phyloP scores from a whole-genome alignment of 2,329 filamentous ascomycete species.

The Raffaelea ambrosiae region DNA sequence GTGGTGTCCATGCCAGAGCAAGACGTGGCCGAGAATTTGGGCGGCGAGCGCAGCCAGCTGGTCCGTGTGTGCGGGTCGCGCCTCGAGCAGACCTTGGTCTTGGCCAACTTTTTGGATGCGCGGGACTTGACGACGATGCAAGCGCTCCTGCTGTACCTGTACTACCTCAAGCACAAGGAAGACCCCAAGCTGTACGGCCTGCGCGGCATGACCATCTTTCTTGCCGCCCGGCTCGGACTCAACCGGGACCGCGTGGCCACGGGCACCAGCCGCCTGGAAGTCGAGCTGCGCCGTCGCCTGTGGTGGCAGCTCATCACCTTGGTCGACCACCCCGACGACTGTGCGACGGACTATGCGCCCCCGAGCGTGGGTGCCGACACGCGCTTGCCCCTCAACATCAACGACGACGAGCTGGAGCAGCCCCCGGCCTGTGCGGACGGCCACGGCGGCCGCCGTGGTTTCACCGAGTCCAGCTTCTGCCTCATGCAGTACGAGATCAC shows the following conservation, averaged over 20 bases:
- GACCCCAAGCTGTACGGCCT: constrained; percentile 3
- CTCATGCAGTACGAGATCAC: constrained; percentile 31
- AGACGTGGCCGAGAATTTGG: constrained; percentile 36
- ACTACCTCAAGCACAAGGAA: constrained; percentile 5
- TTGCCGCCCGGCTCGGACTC: constrained; percentile 3
- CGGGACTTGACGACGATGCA: constrained; percentile 52
- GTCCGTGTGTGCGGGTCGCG: constrained; percentile 39
- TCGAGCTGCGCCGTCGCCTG: constrained; percentile 2
- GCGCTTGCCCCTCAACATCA: constrained; percentile 44
- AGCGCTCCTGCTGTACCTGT: constrained; percentile 50
- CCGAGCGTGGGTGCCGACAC: constrained; percentile 29
- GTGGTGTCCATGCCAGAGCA: constrained; percentile 50
- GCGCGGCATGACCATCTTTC: constrained; percentile 5
- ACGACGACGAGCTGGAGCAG: constrained; percentile 29
- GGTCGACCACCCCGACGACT: constrained; percentile 6
- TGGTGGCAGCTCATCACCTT: constrained; percentile 6
- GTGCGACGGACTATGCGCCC: constrained; percentile 5
- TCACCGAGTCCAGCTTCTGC: constrained; percentile 42
- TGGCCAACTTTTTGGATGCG: constrained; percentile 50
- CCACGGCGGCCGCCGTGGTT: constrained; percentile 37
- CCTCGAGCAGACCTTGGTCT: constrained; percentile 50
- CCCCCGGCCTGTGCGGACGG: constrained; percentile 26
- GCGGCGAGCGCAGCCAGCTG: constrained; percentile 26
- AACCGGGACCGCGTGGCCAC: background rate
- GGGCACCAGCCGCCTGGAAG: background rate